Conservation (phyloP, 2,329 filamentous ascomycete species). For the Fusarium humuli region DNA sequence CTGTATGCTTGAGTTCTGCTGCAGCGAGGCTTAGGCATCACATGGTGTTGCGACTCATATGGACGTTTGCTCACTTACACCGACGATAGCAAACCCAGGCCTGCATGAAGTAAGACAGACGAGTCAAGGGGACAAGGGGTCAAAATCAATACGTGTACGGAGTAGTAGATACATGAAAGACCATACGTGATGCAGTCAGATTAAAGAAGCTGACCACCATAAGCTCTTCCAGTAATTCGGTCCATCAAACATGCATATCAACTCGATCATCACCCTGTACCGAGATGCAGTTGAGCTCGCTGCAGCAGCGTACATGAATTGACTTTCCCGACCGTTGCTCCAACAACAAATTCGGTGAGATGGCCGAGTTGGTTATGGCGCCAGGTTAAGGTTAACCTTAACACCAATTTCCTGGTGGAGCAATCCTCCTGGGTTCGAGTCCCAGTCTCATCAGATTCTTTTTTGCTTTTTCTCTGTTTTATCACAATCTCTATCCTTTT, state of each 20-base stretch:
- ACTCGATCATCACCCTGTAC: neutral
- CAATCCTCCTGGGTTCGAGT: slow-evolving; percentile 49
- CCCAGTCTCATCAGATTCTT: slow-evolving; percentile 45
- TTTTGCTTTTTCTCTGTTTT: neutral
- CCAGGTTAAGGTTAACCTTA: slow-evolving; percentile 48
- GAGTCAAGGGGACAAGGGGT: neutral
- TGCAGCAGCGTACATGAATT: fast-evolving
- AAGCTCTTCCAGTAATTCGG: neutral
- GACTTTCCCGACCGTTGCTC: fast-evolving
- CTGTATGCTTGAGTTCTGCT: neutral
- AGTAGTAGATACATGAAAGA: neutral
- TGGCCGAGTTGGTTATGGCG: slow-evolving; percentile 49
- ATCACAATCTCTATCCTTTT: neutral
- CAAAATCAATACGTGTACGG: neutral
- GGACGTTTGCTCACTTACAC: neutral
- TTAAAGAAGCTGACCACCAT: neutral
- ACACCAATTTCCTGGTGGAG: slow-evolving; percentile 46
- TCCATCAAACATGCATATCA: slow-evolving; percentile 8
- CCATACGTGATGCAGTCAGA: neutral
- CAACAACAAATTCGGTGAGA: slow-evolving; percentile 40
- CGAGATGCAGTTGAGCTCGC: fast-evolving
- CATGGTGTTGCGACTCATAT: neutral
- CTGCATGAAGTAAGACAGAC: neutral
- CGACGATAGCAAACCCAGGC: neutral
- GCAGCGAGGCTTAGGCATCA: neutral